Evolutionary conservation across 495 filamentous ascomycete genomes (phyloP).

Genomic region (Hypoxylon crocopeplum): DNA sequence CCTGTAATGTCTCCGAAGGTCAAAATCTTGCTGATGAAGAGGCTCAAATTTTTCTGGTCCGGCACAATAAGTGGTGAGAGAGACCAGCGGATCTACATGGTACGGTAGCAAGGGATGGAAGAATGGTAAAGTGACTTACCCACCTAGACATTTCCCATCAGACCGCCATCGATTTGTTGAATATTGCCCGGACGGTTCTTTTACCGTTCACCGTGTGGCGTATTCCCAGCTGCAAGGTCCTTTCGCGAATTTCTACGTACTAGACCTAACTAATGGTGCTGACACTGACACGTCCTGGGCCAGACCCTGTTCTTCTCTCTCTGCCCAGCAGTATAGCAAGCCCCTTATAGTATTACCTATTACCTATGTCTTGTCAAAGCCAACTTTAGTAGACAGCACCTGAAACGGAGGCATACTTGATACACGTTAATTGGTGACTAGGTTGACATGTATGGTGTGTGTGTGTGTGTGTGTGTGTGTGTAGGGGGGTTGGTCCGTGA

Average conservation of each 20-base stretch:
- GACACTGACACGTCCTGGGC: background rate
- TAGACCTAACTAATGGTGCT: background rate
- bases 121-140: constrained; percentile 4
- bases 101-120: constrained; percentile 1
- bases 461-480: too few relatives aligned
- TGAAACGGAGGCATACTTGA: too few relatives aligned
- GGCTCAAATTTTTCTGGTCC: too few relatives aligned
- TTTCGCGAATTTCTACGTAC: constrained; percentile 9
- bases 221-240: constrained; percentile 22
- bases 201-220: constrained; percentile 24
- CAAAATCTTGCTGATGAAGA: background rate
- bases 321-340: too few relatives aligned
- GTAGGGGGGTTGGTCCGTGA: background rate
- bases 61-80: too few relatives aligned
- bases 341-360: too few relatives aligned
- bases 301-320: background rate
- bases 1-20: background rate
- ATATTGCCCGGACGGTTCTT: background rate
- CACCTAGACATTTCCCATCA: background rate
- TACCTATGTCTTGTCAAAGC: too few relatives aligned
- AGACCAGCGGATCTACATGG: too few relatives aligned
- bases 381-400: too few relatives aligned
- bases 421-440: too few relatives aligned
- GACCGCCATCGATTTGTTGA: constrained; percentile 14
- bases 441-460: too few relatives aligned